Evolutionary conservation across 371 early-diverging fungal genomes (phyloP), one percentile per base, ranked within the genome.

Genomic region (Rhizopus sp.): DNA sequence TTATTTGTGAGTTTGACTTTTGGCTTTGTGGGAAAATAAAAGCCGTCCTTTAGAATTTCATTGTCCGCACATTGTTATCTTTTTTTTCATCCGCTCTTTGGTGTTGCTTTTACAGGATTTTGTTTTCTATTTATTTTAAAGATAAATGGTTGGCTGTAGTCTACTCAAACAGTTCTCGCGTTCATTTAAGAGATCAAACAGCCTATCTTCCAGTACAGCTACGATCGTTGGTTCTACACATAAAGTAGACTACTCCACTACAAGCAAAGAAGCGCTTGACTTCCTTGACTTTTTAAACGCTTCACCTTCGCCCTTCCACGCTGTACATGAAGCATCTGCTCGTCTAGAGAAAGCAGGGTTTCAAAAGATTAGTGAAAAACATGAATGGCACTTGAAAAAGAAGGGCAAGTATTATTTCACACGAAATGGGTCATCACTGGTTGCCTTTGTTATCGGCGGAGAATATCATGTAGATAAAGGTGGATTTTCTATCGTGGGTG

Each of bases 221-320:
- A 51, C 55, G 13, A 60, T 60, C 5, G 23, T 56, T 17, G 55
- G 60, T 16, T 29, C 60, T 16, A 55, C 55, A 7, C 60, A 60
- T 56, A 45, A 56, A 45, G 50, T 58, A 49, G 50, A 51, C 4
- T 55, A 64, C 12, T 51, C 59, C 8, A 32, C 53, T 39, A 34
- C 33, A 23, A 31, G 40, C 15, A 23, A 44, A 17, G 60, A 63
- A 51, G 82, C 76, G 17, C 35, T 55, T 7, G 80, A 78, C 57
- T 94, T 95, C 48, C 63, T 96, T 35, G 77, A 85, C 47, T 96
- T 96, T 75, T 87, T 96, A 47, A 89, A 93, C 66, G 86, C 86
- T 53, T 80, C 91, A 3, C 95, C 94, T 31, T 91, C 92, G 31
- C 97, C 97, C 16, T 96, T 94, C 79, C 97, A 96, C 68, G 95